Percentiles rank a stretch among this genome's conserved stretches.
These are phyloP conservation scores for Phytophthora cactorum DNA, from an alignment of 352 stramenopile genomes.

Conservation along the genomic window DNA sequence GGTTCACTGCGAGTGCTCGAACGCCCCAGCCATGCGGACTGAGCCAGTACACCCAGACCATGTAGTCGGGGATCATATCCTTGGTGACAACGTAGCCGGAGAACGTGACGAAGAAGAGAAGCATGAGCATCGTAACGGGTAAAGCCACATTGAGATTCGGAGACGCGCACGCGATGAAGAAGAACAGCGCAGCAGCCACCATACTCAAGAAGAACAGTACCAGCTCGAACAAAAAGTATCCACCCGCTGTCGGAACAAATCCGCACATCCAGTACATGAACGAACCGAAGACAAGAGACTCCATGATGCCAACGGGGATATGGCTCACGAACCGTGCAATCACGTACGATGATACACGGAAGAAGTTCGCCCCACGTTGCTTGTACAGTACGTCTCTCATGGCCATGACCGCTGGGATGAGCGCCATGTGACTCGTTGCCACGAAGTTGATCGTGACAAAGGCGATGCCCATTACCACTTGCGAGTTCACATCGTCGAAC, in stretches of 20 bases:
- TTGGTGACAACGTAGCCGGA: slow-evolving; percentile 14
- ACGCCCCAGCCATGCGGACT: slow-evolving; percentile 46
- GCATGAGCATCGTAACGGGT: neutral
- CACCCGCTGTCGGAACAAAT: slow-evolving; percentile 33
- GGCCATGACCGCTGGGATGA: too few species aligned
- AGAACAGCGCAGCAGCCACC: neutral
- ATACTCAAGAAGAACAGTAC: neutral
- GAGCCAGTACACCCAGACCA: slow-evolving; percentile 55
- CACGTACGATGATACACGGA: neutral
- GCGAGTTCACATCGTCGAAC: too few species aligned
- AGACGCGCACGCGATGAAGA: neutral
- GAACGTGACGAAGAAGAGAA: neutral
- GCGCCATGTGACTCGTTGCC: neutral
- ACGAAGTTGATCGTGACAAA: neutral
- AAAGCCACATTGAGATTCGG: neutral
- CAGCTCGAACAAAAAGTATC: neutral
- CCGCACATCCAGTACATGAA: slow-evolving; percentile 78
- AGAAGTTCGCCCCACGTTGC: too few species aligned
- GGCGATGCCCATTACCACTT: too few species aligned
- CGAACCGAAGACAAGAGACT: slow-evolving; percentile 71
- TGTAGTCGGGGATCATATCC: slow-evolving; percentile 37
- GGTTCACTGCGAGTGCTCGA: slow-evolving; percentile 36
- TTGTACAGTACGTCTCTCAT: too few species aligned
- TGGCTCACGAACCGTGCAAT: neutral
- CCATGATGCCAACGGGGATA: slow-evolving; percentile 23